Percentiles rank a stretch among this genome's conserved stretches.
Evolutionary conservation across 495 filamentous ascomycete species (phyloP).

Genomic region (Opeltia flavorubescens): DNA sequence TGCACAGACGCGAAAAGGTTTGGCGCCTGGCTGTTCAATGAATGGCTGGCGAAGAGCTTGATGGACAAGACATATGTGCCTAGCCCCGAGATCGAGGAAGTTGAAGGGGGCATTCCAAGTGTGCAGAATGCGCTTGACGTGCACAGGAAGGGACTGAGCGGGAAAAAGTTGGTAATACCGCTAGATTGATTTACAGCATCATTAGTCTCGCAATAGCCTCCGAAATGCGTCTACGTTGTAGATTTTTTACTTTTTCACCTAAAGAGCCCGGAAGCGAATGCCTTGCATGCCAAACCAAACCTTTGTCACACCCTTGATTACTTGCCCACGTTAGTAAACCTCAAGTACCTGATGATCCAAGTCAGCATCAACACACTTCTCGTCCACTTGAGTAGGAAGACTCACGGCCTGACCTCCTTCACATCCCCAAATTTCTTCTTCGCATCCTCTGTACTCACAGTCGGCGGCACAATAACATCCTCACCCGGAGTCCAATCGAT

Average conservation of each 20-base stretch:
- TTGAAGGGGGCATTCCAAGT: conserved; percentile 13
- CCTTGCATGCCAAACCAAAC: neutral
- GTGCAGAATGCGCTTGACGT: conserved; percentile 14
- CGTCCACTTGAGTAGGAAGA: neutral
- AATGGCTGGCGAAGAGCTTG: conserved; percentile 12
- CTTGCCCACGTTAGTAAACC: conserved; percentile 21
- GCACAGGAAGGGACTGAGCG: conserved; percentile 13
- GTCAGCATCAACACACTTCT: neutral
- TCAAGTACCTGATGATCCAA: conserved; percentile 15
- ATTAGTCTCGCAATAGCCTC: no score
- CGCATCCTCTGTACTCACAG: conserved; percentile 47
- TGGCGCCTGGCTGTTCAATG: conserved; percentile 15
- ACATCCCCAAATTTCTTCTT: conserved; percentile 54
- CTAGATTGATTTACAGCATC: no score
- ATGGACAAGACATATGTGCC: conserved; percentile 12
- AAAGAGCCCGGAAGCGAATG: neutral
- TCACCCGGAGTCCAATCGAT: conserved; percentile 51
- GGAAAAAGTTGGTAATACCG: conserved; percentile 16
- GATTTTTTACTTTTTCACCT: neutral
- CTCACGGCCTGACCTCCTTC: conserved; percentile 49
- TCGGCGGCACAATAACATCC: conserved; percentile 54
- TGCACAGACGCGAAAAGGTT: conserved; percentile 6
- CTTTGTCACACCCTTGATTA: neutral
- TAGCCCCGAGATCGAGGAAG: conserved; percentile 14
- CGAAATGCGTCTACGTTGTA: no score